Evolutionary conservation across 2,329 filamentous ascomycete genomes (phyloP).

Genomic region (Stachybotrys echinatus): DNA sequence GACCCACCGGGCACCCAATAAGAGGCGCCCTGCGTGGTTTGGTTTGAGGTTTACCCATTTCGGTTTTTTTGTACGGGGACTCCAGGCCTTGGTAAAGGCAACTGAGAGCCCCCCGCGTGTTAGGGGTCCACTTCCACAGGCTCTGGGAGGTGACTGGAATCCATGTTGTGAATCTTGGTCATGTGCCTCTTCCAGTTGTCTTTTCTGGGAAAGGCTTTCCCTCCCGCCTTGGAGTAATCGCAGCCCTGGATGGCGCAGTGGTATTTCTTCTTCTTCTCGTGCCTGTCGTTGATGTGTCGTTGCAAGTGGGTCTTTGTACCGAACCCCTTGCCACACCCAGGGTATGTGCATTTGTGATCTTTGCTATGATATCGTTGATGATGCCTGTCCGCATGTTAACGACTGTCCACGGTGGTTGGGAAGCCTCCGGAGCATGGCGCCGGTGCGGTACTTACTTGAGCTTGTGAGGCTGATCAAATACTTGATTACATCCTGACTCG

Average conservation of each 20-base stretch:
- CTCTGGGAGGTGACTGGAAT: constrained; percentile 31
- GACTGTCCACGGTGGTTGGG: background rate
- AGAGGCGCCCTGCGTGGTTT: background rate
- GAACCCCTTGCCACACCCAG: constrained; percentile 49
- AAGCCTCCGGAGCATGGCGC: background rate
- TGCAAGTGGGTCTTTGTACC: constrained; percentile 59
- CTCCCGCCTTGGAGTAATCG: constrained; percentile 49
- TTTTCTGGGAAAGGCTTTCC: constrained; percentile 55
- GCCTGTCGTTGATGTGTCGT: constrained; percentile 57
- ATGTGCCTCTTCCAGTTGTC: constrained; percentile 61
- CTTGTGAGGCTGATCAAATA: constrained; percentile 55
- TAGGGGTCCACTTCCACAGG: constrained; percentile 34
- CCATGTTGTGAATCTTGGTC: constrained; percentile 51
- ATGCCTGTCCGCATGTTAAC: constrained; percentile 32
- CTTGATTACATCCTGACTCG: constrained; percentile 30
- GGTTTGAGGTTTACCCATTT: background rate
- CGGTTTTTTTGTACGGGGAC: background rate
- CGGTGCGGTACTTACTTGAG: constrained; percentile 41
- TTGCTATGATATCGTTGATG: constrained; percentile 57
- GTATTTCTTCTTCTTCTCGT: constrained; percentile 54
- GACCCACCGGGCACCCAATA: background rate
- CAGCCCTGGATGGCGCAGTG: constrained; percentile 51
- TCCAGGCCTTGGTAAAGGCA: background rate
- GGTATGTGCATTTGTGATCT: constrained; percentile 51
- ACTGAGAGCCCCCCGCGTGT: constrained; percentile 15